Evolutionary conservation across 495 filamentous ascomycete species (phyloP), one percentile per base, ranked within the genome.

Genomic region (Lepidopterella palustris): DNA sequence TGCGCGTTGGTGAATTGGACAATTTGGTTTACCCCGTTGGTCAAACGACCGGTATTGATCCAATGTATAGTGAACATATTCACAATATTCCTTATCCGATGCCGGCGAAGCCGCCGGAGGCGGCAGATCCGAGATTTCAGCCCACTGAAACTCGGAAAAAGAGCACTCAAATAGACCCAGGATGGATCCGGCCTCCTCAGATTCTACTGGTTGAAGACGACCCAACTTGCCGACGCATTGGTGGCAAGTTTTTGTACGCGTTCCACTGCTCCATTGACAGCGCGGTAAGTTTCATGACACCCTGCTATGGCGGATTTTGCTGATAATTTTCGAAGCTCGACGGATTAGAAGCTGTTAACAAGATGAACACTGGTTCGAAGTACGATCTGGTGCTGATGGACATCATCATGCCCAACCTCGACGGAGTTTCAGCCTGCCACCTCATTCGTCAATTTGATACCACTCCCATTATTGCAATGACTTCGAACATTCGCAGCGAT

Each of bases 381-480:
- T 97, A 95, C 72, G 92, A 97, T 69, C 74, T 98, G 40, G 90
- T 98, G 45, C 81, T 97, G 45, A 98, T 98, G 93, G 95, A 97
- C 75, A 97, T 98, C 65, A 95, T 97, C 60, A 97, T 98, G 92
- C 93, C 93, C 15, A 86, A 92, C 67, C 78, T 98, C 18, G 93
- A 97, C 69, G 93, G 93, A 51, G 90, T 97, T 27, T 95, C 91
- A 9, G 93, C 93, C 24, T 96, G 91, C 49, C 88, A 91, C 68
- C 84, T 95, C 58, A 96, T 98, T 62, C 87, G 95, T 56, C 89
- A 96, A 71, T 88, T 92, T 64, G 85, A 92, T 62, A 80, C 77
- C 24, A 79, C 83, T 21, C 93, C 93, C 13, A 93, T 97, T 66
- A 89, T 98, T 60, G 95, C 93, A 52, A 97, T 98, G 93, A 97